Evolutionary conservation across 106 monocot genomes (phyloP), one percentile per base, ranked within the genome.

Genomic region (Phalaenopsis equestris): DNA sequence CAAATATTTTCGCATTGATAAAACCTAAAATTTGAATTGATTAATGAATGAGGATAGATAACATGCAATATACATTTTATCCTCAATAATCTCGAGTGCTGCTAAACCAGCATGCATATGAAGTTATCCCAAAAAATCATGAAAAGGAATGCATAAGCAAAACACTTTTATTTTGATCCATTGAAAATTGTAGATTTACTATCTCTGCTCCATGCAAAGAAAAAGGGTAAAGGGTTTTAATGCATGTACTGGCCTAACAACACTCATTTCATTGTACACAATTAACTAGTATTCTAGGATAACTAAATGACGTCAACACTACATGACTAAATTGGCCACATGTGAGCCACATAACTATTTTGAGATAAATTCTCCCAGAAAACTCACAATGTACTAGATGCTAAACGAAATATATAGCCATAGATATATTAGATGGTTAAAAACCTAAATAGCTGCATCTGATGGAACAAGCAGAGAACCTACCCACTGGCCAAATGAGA

Each of bases 401-500:
- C 12, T 14, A 12, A 52, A 3, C 14, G 52, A 52, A 2, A 12
- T 12, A 52, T 12, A 61, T 61, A 5, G 61, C 21, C 19, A 61
- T n/a, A 61, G 18, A 61, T n/a, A 61, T 6, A 61, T n/a, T 5
- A 61, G 61, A n/a, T n/a, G 3, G 61, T 21, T 19, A 61, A 61
- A n/a, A 61, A 61, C 61, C 19, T 38, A 65, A 39, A 36, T 5
- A 70, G 70, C 38, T 11, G 39, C 36, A 70, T 70, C 3, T 16
- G 17, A 42, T 42, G 73, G 55, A 46, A 72, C 36, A 42, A 81
- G 73, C 15, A 73, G 41, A 18, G 56, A 82, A 82, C 83, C 73
- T 86, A 92, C 92, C 92, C 92, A 92, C 79, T 92, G 92, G 70
- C 92, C 92, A 92, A 90, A 92, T 74, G 92, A 87, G 76, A 92